phyloP scores from a whole-genome alignment of 495 filamentous ascomycete species.

The Aspergillus kassunensis region DNA sequence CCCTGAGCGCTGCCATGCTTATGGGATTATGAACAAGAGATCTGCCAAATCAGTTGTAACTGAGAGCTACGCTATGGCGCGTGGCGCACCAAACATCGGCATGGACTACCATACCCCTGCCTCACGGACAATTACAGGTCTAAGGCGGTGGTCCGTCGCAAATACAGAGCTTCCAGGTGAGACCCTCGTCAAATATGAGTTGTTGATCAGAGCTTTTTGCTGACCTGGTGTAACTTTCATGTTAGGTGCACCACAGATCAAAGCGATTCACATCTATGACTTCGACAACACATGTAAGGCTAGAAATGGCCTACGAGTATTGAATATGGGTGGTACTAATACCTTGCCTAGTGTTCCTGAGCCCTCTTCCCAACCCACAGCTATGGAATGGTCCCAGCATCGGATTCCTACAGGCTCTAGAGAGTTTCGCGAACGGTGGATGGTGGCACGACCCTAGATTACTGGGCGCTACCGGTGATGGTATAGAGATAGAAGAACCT shows the following conservation, averaged over 20 bases:
- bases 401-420: slow-evolving; percentile 66
- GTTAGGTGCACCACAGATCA: slow-evolving; percentile 62
- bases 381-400: slow-evolving; percentile 79
- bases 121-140: slow-evolving; percentile 62
- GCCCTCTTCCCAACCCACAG: slow-evolving; percentile 81
- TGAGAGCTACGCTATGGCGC: slow-evolving; percentile 34
- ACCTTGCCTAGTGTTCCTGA: slow-evolving; percentile 68
- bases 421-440: slow-evolving; percentile 77
- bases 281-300: slow-evolving; percentile 92
- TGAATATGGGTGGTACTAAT: slow-evolving; percentile 14
- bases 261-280: slow-evolving; percentile 88
- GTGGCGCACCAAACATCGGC: slow-evolving; percentile 18
- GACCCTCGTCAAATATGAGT: slow-evolving; percentile 8
- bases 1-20: background rate
- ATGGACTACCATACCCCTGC: slow-evolving; percentile 16
- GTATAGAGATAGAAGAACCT: slow-evolving; percentile 75
- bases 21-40: slow-evolving; percentile 23
- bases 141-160: slow-evolving; percentile 77
- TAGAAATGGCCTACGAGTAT: background rate
- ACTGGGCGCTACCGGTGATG: slow-evolving; percentile 80
- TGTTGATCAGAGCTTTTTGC: slow-evolving; percentile 5
- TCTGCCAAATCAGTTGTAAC: slow-evolving; percentile 42
- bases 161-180: slow-evolving; percentile 66
- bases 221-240: slow-evolving; percentile 7
- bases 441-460: slow-evolving; percentile 97